These are phyloP conservation scores for Dimargaris cristalligena DNA, from an alignment of 192 early-diverging fungal genomes.

Conservation along the genomic window DNA sequence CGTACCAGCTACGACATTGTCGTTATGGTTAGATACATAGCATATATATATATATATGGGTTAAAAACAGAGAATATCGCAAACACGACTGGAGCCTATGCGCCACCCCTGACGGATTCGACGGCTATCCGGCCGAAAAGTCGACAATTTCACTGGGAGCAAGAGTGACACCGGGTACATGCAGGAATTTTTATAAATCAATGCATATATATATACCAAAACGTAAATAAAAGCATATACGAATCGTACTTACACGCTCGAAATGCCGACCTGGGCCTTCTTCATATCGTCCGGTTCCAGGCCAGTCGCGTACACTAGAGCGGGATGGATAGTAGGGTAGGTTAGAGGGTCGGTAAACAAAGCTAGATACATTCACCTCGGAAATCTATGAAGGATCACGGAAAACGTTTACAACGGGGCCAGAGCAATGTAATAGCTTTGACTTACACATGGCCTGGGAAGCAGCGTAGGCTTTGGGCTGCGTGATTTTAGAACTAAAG, in stretches of 20 bases:
- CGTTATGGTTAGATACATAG: not conserved
- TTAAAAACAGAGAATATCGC: not conserved
- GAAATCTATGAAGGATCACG: not conserved
- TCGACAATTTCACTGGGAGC: not conserved
- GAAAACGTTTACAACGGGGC: not conserved
- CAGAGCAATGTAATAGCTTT: not conserved
- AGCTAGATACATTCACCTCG: not conserved
- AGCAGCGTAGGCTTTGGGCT: constrained; percentile 86
- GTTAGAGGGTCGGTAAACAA: not conserved
- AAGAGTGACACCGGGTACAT: not conserved
- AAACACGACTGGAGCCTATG: not conserved
- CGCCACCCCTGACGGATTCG: not conserved
- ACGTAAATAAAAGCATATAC: too few species aligned
- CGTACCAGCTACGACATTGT: constrained; percentile 58
- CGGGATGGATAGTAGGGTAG: not conserved
- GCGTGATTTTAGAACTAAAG: constrained; percentile 73
- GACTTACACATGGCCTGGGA: constrained; percentile 91
- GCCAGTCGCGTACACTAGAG: constrained; percentile 89
- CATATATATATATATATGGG: too few species aligned
- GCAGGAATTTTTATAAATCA: not conserved
- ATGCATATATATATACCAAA: not conserved
- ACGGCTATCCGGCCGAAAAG: not conserved
- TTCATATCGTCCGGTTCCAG: constrained; percentile 62
- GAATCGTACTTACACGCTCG: constrained; percentile 80
- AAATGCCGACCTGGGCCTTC: constrained; percentile 90